A percentile compares a stretch with the other conserved stretches of the same genome.
phyloP scores from a whole-genome alignment of 2,329 filamentous ascomycete genomes.

The Xylariaceae sp. region DNA sequence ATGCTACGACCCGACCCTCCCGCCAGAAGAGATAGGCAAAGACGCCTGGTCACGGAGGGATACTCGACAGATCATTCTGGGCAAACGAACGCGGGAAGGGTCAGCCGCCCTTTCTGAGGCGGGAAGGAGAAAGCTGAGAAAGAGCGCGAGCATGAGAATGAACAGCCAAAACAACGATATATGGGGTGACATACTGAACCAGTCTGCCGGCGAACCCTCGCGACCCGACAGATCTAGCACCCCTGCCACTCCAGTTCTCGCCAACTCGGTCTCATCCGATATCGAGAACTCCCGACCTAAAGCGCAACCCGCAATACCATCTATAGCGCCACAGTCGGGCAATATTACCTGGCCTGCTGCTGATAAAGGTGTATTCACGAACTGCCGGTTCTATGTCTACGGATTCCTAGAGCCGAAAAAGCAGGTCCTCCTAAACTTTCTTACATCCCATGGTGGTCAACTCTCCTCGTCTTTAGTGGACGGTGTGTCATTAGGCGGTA shows the following conservation, averaged over 20 bases:
- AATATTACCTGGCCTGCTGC: conserved; percentile 20
- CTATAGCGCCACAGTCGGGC: conserved; percentile 1
- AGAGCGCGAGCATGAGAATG: conserved; percentile 80
- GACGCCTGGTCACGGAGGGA: conserved; percentile 65
- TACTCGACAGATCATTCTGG: conserved; percentile 41
- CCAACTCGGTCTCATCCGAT: conserved; percentile 3
- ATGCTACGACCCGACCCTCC: conserved; percentile 72
- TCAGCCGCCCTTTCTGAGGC: conserved; percentile 43
- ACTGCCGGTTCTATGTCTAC: conserved; percentile 53
- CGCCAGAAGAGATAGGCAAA: conserved; percentile 63
- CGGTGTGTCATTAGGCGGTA: conserved; percentile 27
- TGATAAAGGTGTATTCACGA: conserved; percentile 44
- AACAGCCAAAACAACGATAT: conserved; percentile 72
- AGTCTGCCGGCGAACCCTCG: conserved; percentile 31
- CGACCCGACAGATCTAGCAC: conserved; percentile 13
- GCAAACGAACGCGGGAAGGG: conserved; percentile 55
- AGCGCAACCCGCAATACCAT: background rate
- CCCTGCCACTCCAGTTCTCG: conserved; percentile 3
- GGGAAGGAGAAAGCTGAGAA: conserved; percentile 74
- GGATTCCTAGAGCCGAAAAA: conserved; percentile 52
- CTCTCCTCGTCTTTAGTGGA: conserved; percentile 41
- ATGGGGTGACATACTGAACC: conserved; percentile 77
- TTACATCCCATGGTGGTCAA: conserved; percentile 44
- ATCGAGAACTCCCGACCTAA: conserved; percentile 3
- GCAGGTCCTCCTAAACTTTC: conserved; percentile 42